phyloP scores from a whole-genome alignment of 768 basidiomycete genomes.

The Suillus paluster region DNA sequence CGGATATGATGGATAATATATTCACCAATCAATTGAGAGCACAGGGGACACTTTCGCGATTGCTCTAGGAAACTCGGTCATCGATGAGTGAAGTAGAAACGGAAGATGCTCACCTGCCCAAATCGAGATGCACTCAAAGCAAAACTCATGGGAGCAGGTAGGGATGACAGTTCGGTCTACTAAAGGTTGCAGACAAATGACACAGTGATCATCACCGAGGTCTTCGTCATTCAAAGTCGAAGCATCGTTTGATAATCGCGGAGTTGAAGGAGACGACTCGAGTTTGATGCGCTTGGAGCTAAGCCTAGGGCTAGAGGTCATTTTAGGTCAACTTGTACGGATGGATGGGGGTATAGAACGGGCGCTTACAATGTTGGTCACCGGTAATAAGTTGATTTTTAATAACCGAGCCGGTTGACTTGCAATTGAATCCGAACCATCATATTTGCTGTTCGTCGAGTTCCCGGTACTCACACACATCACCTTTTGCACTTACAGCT shows the following conservation, averaged over 20 bases:
- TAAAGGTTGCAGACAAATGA: slow-evolving; percentile 83
- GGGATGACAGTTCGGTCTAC: slow-evolving; percentile 83
- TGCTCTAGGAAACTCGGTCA: slow-evolving; percentile 51
- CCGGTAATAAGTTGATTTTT: no score
- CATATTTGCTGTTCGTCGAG: no score
- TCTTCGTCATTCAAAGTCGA: not conserved
- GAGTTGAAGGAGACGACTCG: slow-evolving; percentile 29
- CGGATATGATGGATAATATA: slow-evolving; percentile 83
- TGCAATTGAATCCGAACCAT: no score
- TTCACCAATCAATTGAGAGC: slow-evolving; percentile 66
- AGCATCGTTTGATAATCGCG: not conserved
- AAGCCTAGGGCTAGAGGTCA: slow-evolving; percentile 9
- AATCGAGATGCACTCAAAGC: slow-evolving; percentile 86
- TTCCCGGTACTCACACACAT: no score
- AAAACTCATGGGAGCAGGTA: slow-evolving; percentile 90
- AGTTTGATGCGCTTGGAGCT: slow-evolving; percentile 45
- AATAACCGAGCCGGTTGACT: no score
- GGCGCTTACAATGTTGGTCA: not conserved
- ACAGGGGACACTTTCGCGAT: slow-evolving; percentile 79
- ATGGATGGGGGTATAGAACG: not conserved
- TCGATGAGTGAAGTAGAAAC: not conserved
- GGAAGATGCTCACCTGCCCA: slow-evolving; percentile 69
- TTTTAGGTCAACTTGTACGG: not conserved
- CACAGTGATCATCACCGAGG: slow-evolving; percentile 59
- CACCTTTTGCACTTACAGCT: no score